phyloP scores from a whole-genome alignment of 371 early-diverging fungal species.

The Mucor piriformis region DNA sequence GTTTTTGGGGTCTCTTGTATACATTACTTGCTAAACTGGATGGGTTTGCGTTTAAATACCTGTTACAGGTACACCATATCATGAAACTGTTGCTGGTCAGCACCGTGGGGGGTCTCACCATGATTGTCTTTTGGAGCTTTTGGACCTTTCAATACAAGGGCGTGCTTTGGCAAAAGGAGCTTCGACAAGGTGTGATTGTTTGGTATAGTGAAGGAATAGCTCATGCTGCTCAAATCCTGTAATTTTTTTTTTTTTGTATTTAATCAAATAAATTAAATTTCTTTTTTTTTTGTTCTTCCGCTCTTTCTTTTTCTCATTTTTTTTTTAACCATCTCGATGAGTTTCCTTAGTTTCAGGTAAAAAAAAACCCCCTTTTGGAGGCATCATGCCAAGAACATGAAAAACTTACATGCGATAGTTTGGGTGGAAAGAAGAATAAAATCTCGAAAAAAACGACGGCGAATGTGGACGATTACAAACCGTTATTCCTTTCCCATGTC shows the following conservation, averaged over 20 bases:
- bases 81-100: slow-evolving; percentile 52
- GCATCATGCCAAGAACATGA: too few relatives aligned
- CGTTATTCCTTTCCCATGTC: slow-evolving; percentile 82
- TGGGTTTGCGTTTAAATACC: slow-evolving; percentile 46
- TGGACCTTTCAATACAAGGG: slow-evolving; percentile 73
- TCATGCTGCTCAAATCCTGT: slow-evolving; percentile 47
- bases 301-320: background rate
- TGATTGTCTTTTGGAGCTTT: slow-evolving; percentile 69
- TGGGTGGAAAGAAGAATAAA: slow-evolving; percentile 27
- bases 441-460: slow-evolving; percentile 5
- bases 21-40: slow-evolving; percentile 52
- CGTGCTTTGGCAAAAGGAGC: slow-evolving; percentile 63
- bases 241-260: too few relatives aligned
- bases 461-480: slow-evolving; percentile 37
- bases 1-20: slow-evolving; percentile 62
- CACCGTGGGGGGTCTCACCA: slow-evolving; percentile 54
- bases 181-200: slow-evolving; percentile 64
- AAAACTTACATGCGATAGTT: slow-evolving; percentile 5
- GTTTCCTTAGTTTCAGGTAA: slow-evolving; percentile 42
- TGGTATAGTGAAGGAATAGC: slow-evolving; percentile 60
- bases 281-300: background rate
- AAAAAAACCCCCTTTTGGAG: too few relatives aligned
- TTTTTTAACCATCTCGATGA: slow-evolving; percentile 20
- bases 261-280: background rate
- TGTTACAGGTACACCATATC: slow-evolving; percentile 44